Conservation (phyloP, 148 eudicot species). For the Rhododendron kiyosumense region DNA sequence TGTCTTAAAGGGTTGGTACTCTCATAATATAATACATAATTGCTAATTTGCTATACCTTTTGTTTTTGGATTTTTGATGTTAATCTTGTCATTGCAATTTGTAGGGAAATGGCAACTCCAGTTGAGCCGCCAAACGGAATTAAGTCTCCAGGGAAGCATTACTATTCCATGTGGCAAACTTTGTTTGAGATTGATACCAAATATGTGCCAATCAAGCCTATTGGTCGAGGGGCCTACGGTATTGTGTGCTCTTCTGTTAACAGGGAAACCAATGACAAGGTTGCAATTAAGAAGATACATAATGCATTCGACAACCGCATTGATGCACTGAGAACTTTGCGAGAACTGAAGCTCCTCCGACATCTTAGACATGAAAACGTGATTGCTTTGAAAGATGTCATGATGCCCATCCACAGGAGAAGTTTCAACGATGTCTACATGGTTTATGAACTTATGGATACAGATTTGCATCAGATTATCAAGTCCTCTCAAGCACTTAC, state of each 20-base stretch:
- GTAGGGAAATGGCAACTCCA: constrained; percentile 35
- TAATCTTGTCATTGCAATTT: neutral
- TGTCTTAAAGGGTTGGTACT: neutral
- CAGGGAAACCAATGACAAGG: constrained; percentile 43
- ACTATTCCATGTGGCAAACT: constrained; percentile 43
- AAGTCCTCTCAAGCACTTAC: constrained; percentile 46
- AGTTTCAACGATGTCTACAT: constrained; percentile 46
- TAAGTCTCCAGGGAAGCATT: constrained; percentile 32
- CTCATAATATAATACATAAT: neutral
- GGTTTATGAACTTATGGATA: constrained; percentile 57
- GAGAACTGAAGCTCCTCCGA: constrained; percentile 42
- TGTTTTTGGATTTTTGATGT: neutral
- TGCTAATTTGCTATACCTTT: neutral
- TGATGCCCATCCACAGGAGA: constrained; percentile 40
- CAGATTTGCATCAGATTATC: constrained; percentile 49
- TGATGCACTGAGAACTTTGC: constrained; percentile 44
- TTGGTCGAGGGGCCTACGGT: constrained; percentile 50
- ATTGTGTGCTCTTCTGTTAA: constrained; percentile 44
- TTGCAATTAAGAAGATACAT: constrained; percentile 44
- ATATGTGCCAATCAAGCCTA: constrained; percentile 41
- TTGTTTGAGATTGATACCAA: constrained; percentile 41
- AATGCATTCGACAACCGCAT: constrained; percentile 41
- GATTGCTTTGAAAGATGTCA: constrained; percentile 42
- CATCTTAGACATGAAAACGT: constrained; percentile 42
- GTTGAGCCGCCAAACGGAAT: constrained; percentile 45